phyloP scores from a whole-genome alignment of 2,329 filamentous ascomycete genomes.

The Intubia oerlemansii region DNA sequence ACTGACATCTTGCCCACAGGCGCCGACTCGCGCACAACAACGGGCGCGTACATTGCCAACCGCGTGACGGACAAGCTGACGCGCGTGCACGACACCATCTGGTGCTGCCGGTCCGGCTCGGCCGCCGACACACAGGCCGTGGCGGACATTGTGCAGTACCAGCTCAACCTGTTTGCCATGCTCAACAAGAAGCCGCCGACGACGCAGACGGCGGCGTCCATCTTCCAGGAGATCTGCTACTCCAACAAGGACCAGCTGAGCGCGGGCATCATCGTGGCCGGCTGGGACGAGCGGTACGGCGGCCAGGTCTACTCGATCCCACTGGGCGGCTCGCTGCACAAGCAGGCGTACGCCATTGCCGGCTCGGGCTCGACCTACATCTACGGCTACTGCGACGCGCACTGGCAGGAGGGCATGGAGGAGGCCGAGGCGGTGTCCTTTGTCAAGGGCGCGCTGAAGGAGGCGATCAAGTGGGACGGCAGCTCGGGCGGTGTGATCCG shows the following conservation, averaged over 20 bases:
- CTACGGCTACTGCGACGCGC: constrained; percentile 92
- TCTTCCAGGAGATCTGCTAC: constrained; percentile 98
- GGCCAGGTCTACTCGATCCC: constrained; percentile 97
- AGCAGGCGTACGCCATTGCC: constrained; percentile 87
- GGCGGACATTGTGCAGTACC: constrained; percentile 93
- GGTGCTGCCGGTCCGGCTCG: constrained; percentile 96
- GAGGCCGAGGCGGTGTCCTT: constrained; percentile 80
- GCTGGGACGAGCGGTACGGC: constrained; percentile 85
- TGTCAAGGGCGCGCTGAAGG: constrained; percentile 73
- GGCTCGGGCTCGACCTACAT: constrained; percentile 98
- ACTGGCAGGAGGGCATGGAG: constrained; percentile 92
- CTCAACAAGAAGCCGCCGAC: constrained; percentile 77
- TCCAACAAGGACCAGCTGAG: constrained; percentile 89
- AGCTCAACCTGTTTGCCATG: constrained; percentile 81
- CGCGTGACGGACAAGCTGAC: constrained; percentile 98
- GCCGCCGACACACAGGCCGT: constrained; percentile 96
- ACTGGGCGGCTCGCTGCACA: constrained; percentile 88
- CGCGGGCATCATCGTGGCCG: constrained; percentile 95
- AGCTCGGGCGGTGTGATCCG: constrained; percentile 96
- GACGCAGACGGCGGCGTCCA: constrained; percentile 81
- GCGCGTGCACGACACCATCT: constrained; percentile 95
- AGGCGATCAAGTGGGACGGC: constrained; percentile 99
- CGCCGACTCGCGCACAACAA: constrained; percentile 92
- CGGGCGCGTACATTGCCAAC: constrained; percentile 95
- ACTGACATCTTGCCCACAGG: too few relatives aligned